Percentiles rank a stretch among this genome's conserved stretches.
These are phyloP conservation scores for Epichloe gansuensis DNA, from an alignment of 2,329 filamentous ascomycete genomes.

Conservation along the genomic window DNA sequence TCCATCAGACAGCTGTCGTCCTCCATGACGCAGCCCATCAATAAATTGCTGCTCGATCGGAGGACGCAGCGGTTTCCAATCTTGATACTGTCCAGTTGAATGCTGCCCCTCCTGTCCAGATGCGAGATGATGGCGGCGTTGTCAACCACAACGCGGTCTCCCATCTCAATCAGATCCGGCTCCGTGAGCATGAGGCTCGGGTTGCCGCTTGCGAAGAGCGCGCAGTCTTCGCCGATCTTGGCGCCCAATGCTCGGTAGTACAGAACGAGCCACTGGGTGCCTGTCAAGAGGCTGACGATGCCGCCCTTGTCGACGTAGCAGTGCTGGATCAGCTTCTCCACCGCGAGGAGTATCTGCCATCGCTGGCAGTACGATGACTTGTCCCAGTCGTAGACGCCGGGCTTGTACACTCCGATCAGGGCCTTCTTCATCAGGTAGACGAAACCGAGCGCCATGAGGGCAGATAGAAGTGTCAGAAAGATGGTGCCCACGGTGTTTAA, in stretches of 20 bases:
- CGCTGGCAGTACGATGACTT: constrained; percentile 44
- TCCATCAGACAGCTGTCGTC: constrained; percentile 35
- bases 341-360: constrained; percentile 41
- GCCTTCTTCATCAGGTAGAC: constrained; percentile 38
- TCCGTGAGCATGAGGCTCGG: constrained; percentile 44
- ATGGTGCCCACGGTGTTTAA: constrained; percentile 28
- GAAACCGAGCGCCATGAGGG: constrained; percentile 29
- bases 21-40: constrained; percentile 41
- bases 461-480: constrained; percentile 29
- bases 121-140: constrained; percentile 44
- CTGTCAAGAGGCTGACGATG: constrained; percentile 39
- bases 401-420: constrained; percentile 35
- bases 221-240: constrained; percentile 40
- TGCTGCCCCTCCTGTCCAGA: constrained; percentile 44
- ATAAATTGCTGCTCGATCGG: constrained; percentile 35
- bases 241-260: constrained; percentile 44
- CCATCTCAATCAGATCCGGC: constrained; percentile 41
- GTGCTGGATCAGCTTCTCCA: constrained; percentile 37
- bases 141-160: constrained; percentile 40
- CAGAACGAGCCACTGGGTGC: constrained; percentile 37
- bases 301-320: constrained; percentile 36
- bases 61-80: constrained; percentile 42
- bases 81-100: constrained; percentile 37
- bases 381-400: constrained; percentile 46
- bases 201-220: constrained; percentile 39